These are phyloP conservation scores for Penicillium fuscoglaucum DNA, from an alignment of 2,329 filamentous ascomycete species.

Conservation along the genomic window DNA sequence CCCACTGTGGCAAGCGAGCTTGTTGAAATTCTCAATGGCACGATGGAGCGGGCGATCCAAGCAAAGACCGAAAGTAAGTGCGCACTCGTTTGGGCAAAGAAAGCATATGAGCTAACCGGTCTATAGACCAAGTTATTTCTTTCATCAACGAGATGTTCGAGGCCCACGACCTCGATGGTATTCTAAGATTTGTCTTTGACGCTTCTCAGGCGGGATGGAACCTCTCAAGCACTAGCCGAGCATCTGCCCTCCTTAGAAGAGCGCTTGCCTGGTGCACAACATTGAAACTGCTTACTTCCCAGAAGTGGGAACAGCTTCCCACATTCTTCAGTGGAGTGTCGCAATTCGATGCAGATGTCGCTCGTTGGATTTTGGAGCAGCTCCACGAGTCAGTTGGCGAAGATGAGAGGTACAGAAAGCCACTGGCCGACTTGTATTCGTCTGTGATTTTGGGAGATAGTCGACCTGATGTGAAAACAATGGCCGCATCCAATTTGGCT, in stretches of 20 bases:
- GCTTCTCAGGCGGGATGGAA: conserved; percentile 28
- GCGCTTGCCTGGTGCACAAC: conserved; percentile 35
- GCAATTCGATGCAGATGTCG: conserved; percentile 35
- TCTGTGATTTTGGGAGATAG: conserved; percentile 30
- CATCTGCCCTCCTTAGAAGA: conserved; percentile 39
- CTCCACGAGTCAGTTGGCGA: conserved; percentile 29
- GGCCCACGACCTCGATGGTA: conserved; percentile 30
- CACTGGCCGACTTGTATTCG: conserved; percentile 33
- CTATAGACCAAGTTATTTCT: conserved; percentile 18
- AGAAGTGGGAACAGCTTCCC: conserved; percentile 20
- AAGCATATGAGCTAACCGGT: conserved; percentile 8
- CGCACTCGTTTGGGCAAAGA: neutral
- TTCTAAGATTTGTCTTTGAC: conserved; percentile 30
- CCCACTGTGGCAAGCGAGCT: conserved; percentile 39
- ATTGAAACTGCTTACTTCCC: conserved; percentile 26
- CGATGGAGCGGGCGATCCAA: conserved; percentile 35
- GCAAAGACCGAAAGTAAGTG: conserved; percentile 33
- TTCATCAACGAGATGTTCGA: conserved; percentile 28
- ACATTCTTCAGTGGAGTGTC: conserved; percentile 30
- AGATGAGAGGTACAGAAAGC: conserved; percentile 23
- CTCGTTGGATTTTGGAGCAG: conserved; percentile 37
- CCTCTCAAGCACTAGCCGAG: conserved; percentile 31
- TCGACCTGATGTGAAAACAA: conserved; percentile 30
- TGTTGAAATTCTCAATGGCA: conserved; percentile 41
- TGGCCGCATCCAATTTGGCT: conserved; percentile 37